Conservation (phyloP, 1,284 basidiomycete species). For the Ustilago nuda region DNA sequence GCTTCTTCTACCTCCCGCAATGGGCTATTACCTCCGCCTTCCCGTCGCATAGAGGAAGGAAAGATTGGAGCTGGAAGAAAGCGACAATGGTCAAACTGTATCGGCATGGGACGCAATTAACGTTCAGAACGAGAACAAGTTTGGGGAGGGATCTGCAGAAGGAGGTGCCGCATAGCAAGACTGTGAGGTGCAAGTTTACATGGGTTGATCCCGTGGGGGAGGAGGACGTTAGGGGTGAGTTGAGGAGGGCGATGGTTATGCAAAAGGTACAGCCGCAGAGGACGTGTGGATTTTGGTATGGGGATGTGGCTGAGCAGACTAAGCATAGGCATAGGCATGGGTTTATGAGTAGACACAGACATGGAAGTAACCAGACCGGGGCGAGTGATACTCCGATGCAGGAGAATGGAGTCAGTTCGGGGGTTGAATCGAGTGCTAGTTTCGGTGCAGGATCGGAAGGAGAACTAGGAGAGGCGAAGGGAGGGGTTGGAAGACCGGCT, state of each 20-base stretch:
- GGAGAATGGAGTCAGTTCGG: neutral
- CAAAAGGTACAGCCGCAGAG: slow-evolving; percentile 46
- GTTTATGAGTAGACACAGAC: neutral
- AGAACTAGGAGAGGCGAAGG: slow-evolving; percentile 4
- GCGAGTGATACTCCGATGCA: slow-evolving; percentile 11
- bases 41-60: slow-evolving; percentile 45
- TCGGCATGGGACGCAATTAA: slow-evolving; percentile 57
- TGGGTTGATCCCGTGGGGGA: slow-evolving; percentile 56
- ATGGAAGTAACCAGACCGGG: neutral
- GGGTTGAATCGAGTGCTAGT: slow-evolving; percentile 12
- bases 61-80: slow-evolving; percentile 62
- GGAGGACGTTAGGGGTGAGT: slow-evolving; percentile 53
- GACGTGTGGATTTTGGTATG: slow-evolving; percentile 64
- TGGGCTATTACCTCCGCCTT: slow-evolving; percentile 51
- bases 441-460: slow-evolving; percentile 9
- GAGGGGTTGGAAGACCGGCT: slow-evolving; percentile 47
- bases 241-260: slow-evolving; percentile 52
- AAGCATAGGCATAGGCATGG: slow-evolving; percentile 1
- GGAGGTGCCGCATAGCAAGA: slow-evolving; percentile 59
- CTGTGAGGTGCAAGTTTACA: slow-evolving; percentile 56
- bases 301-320: slow-evolving; percentile 31
- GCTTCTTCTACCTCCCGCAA: slow-evolving; percentile 52
- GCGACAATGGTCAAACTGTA: slow-evolving; percentile 59
- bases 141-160: slow-evolving; percentile 52
- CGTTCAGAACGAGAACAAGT: slow-evolving; percentile 60